These are phyloP conservation scores for Phytophthora multivora DNA, from an alignment of 352 stramenopile genomes.

Conservation along the genomic window DNA sequence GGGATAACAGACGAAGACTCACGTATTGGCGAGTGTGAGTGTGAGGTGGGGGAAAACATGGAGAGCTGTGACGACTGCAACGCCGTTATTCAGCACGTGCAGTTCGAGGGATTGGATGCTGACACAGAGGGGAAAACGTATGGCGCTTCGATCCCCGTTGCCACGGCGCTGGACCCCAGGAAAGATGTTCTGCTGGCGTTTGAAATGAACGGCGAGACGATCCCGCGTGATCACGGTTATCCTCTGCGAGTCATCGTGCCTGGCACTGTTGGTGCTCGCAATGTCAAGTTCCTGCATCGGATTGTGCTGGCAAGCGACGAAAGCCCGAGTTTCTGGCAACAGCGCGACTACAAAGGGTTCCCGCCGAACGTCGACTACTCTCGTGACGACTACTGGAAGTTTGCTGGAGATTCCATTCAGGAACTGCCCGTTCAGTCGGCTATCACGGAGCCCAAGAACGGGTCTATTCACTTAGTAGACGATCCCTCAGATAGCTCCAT, in stretches of 20 bases:
- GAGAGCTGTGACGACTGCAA: conserved; percentile 62
- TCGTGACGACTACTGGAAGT: conserved; percentile 84
- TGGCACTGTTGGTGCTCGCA: conserved; percentile 93
- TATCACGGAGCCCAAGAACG: conserved; percentile 87
- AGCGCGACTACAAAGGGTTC: conserved; percentile 93
- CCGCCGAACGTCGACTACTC: conserved; percentile 88
- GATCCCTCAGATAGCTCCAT: conserved; percentile 67
- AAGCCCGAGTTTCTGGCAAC: conserved; percentile 91
- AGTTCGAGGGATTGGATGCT: conserved; percentile 81
- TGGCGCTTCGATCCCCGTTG: conserved; percentile 91
- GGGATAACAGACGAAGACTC: conserved; percentile 85
- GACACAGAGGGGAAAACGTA: conserved; percentile 89
- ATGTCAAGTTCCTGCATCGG: conserved; percentile 97
- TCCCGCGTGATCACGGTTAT: conserved; percentile 96
- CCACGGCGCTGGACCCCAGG: conserved; percentile 93
- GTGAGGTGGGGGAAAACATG: conserved; percentile 57
- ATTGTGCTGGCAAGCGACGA: conserved; percentile 87
- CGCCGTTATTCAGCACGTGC: conserved; percentile 81
- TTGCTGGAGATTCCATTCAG: conserved; percentile 89
- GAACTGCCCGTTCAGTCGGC: conserved; percentile 91
- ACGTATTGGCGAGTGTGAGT: conserved; percentile 52
- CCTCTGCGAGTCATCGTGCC: conserved; percentile 97
- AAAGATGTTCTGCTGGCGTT: conserved; percentile 98
- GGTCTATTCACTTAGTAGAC: conserved; percentile 45
- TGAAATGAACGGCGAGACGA: conserved; percentile 97